Evolutionary conservation across 2,329 filamentous ascomycete genomes (phyloP).

Genomic region (Acrocalymma vagum): DNA sequence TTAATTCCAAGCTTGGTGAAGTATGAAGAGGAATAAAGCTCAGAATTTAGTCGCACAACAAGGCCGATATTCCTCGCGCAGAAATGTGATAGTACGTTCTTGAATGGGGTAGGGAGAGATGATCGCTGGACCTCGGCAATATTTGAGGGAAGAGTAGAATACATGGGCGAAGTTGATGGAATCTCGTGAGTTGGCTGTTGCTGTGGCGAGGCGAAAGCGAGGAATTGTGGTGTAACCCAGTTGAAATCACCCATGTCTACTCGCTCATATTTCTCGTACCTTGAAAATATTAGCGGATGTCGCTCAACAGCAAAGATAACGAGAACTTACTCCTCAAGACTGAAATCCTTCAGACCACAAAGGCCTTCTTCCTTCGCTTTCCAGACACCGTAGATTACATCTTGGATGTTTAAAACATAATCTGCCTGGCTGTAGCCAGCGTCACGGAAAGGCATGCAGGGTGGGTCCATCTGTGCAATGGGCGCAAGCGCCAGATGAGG

Average conservation of each 20-base stretch:
- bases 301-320: neutral
- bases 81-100: slow-evolving; percentile 94
- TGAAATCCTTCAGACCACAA: slow-evolving; percentile 91
- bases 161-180: slow-evolving; percentile 75
- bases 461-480: slow-evolving; percentile 95
- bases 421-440: slow-evolving; percentile 98
- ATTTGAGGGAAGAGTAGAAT: slow-evolving; percentile 76
- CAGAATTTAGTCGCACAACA: slow-evolving; percentile 93
- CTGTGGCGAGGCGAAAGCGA: slow-evolving; percentile 96
- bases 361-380: slow-evolving; percentile 96
- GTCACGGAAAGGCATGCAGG: slow-evolving; percentile 98
- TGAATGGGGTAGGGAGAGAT: slow-evolving; percentile 84
- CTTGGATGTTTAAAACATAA: slow-evolving; percentile 93
- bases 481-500: slow-evolving; percentile 94
- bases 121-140: slow-evolving; percentile 76
- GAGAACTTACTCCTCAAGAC: slow-evolving; percentile 78
- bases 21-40: slow-evolving; percentile 95
- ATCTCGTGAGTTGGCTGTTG: slow-evolving; percentile 79
- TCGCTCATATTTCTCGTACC: slow-evolving; percentile 91
- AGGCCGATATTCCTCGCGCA: slow-evolving; percentile 86
- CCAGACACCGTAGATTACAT: slow-evolving; percentile 98
- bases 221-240: slow-evolving; percentile 94
- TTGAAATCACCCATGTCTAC: slow-evolving; percentile 99
- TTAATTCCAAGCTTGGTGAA: slow-evolving; percentile 95
- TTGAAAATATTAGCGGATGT: slow-evolving; percentile 42